Evolutionary conservation across 2,329 filamentous ascomycete genomes (phyloP).

Genomic region (Talaromyces marneffei): DNA sequence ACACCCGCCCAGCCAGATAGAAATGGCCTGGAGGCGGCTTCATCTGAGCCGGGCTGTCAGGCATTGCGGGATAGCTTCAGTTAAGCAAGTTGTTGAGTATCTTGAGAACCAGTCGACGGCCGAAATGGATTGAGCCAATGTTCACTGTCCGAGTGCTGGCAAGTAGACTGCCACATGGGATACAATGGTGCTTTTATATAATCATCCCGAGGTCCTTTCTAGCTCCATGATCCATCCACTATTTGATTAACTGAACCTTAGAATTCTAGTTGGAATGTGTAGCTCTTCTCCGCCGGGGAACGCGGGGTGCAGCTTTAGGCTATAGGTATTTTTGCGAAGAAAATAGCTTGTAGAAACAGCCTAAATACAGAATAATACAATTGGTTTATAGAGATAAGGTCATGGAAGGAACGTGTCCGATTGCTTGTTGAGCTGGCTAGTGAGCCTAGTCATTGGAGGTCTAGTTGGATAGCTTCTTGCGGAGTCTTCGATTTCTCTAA

Average conservation of each 20-base stretch:
- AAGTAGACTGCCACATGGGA: not conserved
- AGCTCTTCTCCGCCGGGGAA: not conserved
- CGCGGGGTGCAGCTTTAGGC: not conserved
- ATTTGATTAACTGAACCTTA: not conserved
- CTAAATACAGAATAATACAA: not conserved
- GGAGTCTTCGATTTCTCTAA: not conserved
- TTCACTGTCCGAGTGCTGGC: not conserved
- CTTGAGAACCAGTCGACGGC: not conserved
- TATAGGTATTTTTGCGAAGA: not conserved
- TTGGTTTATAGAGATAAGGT: not conserved
- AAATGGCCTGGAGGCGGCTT: conserved; percentile 22
- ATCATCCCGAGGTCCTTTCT: not conserved
- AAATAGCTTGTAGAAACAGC: not conserved
- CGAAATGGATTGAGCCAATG: not conserved
- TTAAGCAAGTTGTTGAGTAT: not conserved
- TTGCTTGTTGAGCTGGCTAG: not conserved
- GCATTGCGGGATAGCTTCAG: not conserved
- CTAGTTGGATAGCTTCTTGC: not conserved
- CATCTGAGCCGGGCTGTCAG: conserved; percentile 2
- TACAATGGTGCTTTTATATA: not conserved
- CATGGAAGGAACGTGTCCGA: not conserved
- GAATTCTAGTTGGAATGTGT: not conserved
- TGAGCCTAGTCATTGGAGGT: not conserved
- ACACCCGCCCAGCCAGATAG: conserved; percentile 23
- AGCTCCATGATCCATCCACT: not conserved